Evolutionary conservation across 495 filamentous ascomycete genomes (phyloP), one percentile per base, ranked within the genome.

Genomic region (Penicillium fimorum): DNA sequence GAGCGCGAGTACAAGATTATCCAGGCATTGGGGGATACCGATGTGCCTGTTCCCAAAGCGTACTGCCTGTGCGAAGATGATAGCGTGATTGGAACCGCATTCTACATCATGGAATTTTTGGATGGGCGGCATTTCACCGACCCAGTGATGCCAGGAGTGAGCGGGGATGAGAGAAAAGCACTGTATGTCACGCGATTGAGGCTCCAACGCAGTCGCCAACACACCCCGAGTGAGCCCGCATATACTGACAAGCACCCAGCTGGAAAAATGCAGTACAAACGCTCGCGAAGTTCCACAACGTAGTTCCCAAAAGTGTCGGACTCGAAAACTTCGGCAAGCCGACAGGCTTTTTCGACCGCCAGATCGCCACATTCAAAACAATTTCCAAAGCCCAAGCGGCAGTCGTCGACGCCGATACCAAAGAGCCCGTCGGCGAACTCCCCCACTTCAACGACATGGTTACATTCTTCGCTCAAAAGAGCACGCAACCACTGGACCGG

Each of bases 81-180:
- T 35, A 71, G 61, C 35, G 83, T 98, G 4, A 77, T 97, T 60
- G 94, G 90, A 24, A 97, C 92, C 4, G 82, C 89, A 13, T 98
- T 98, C 72, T 97, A 97, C 72, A 88, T 97, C 58, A 97, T 98
- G 93, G 84, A 88, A 58, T 97, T 92, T 67, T 77, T 97, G 48
- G 88, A 92, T 63, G 93, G 93, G 18, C 84, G 94, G 59, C 95
- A 96, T 66, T 90, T 96, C 66, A 89, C 91, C 58, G 89, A 97
- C 71, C 86, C 92, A 5, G 78, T 87, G 4, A 83, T 98, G 66
- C 94, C 92, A 8, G 83, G 74, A 4, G 87, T 96, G 0, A 76
- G 78, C 35, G 70, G 85, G 1, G 81, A 80, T 49, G 86, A 96
- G 57, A 78, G 93, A 59, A 82, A 72, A 15, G 80, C 79, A 59